Base-by-base conservation (phyloP, 1,284 basidiomycete species). In the Neotropicomus parvogracilis region DNA sequence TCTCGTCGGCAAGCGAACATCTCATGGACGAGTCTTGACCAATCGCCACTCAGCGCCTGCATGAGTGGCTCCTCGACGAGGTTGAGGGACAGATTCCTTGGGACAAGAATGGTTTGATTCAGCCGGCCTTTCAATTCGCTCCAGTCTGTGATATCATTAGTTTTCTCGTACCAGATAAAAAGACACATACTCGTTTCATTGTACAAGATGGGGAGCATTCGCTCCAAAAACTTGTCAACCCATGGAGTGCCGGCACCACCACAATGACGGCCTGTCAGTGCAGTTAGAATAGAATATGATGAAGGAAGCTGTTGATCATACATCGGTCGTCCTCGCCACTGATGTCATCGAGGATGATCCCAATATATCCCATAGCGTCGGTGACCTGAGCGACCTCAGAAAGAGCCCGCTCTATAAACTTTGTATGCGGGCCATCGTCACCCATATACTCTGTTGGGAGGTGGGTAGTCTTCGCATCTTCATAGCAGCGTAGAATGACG, bases 401-500 rank as follows among this genome's bases (percentile, higher is more conserved):
- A 12, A 35, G 13, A n/a, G 48, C 31, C 3, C 13, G 20, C 2
- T 5, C n/a, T 14, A 51, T 21, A 12, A 51, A 38, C n/a, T 40
- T 14, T 8, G 26, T 19, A 19, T 38, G 49, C 13, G 31, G 34
- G 11, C 48, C 21, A 14, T 52, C 21, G 27, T 50, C 48, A 8
- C 14, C 12, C 4, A 43, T 6, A 33, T 39, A 28, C 29, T 24
- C 37, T 7, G 3, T 40, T 10, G 41, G 41, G 4, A 50, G 28
- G 26, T 49, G 21, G 10, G 3, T 12, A 3, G 17, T 10, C 7
- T 36, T 51, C 21, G 4, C 49, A 14, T 51, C 50, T 33, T 52
- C 41, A 28, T 39, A 40, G 19, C 49, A 50, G 13, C 48, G 48
- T 36, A 51, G 33, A 39, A 51, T n/a, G 10, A n/a, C 5, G 14